Base-by-base conservation (phyloP, 2,329 filamentous ascomycete genomes). In the Fusarium transvaalense region DNA sequence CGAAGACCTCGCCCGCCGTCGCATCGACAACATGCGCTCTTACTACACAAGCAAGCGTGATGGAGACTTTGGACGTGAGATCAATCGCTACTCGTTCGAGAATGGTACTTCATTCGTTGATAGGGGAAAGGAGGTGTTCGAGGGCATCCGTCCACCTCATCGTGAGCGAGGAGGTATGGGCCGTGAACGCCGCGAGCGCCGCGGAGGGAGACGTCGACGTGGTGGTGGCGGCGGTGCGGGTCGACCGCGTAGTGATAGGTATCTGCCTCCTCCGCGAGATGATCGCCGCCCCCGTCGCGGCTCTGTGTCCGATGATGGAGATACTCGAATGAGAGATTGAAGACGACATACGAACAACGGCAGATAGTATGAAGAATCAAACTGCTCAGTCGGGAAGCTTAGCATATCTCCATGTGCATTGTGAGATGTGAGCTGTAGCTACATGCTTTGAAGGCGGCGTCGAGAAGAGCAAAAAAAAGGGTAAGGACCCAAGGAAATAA, bases 61-160 rank as follows among this genome's bases (percentile, higher is more conserved):
- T 21, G 78, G 82, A 14, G 79, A 83, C 42, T 71, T 83, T 37
- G 83, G 83, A 65, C 76, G 82, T 64, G 79, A 83, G 53, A 87
- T 87, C 78, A 89, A 92, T 75, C 84, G 91, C 32, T 93, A 92
- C 76, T 91, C 89, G 0, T 94, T 94, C 71, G 91, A 93, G 76
- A 82, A 89, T 57, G 84, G 83, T 1, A 87, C 89, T 62, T 75
- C 79, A 8, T 88, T 94, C 55, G 90, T 94, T 43, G 91, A 94
- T 76, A 85, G 89, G 55, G 92, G 91, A 15, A 88, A 88, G 17
- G 92, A 94, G 76, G 88, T 90, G 37, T 90, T 90, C 74, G 80
- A 88, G 47, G 88, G 88, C 17, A 89, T 91, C 63, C 82, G 88
- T 25, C 88, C 87, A 25, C 88, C 88, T 2, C 84, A 86, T 62